phyloP scores from a whole-genome alignment of 2,329 filamentous ascomycete species.

The Epichloe hybrida region DNA sequence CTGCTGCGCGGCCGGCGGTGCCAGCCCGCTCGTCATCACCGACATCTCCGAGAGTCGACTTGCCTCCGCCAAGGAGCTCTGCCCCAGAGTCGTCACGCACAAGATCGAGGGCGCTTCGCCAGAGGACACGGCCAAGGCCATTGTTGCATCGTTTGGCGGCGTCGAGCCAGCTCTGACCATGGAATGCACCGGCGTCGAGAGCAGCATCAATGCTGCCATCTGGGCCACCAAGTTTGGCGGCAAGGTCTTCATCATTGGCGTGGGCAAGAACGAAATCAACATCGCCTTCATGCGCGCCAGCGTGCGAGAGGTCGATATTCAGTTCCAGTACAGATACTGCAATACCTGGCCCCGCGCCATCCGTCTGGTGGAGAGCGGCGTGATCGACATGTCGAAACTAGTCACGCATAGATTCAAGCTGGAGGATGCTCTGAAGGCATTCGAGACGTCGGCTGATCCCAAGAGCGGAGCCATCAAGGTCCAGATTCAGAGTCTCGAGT shows the following conservation, averaged over 20 bases:
- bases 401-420: constrained; percentile 80
- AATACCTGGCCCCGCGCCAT: constrained; percentile 96
- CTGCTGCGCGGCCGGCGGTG: constrained; percentile 74
- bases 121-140: constrained; percentile 60
- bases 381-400: constrained; percentile 67
- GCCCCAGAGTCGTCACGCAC: constrained; percentile 67
- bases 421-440: constrained; percentile 80
- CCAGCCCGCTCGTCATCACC: constrained; percentile 82
- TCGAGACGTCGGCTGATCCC: constrained; percentile 75
- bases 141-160: constrained; percentile 55
- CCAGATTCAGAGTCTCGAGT: constrained; percentile 66
- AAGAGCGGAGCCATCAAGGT: constrained; percentile 97
- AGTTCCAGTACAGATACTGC: constrained; percentile 92
- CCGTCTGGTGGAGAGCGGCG: constrained; percentile 67
- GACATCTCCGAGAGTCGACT: constrained; percentile 84
- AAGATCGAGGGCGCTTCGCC: constrained; percentile 54
- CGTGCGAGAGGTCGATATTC: constrained; percentile 82
- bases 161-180: constrained; percentile 70
- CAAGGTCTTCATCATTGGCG: constrained; percentile 92
- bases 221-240: constrained; percentile 90
- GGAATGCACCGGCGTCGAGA: constrained; percentile 93
- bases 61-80: constrained; percentile 71
- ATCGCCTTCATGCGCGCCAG: constrained; percentile 91
- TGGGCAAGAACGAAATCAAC: constrained; percentile 89
- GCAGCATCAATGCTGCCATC: constrained; percentile 72